A percentile compares a stretch with the other conserved stretches of the same genome.
Conservation (phyloP, 1,284 basidiomycete genomes). For the Trametes polyzona region DNA sequence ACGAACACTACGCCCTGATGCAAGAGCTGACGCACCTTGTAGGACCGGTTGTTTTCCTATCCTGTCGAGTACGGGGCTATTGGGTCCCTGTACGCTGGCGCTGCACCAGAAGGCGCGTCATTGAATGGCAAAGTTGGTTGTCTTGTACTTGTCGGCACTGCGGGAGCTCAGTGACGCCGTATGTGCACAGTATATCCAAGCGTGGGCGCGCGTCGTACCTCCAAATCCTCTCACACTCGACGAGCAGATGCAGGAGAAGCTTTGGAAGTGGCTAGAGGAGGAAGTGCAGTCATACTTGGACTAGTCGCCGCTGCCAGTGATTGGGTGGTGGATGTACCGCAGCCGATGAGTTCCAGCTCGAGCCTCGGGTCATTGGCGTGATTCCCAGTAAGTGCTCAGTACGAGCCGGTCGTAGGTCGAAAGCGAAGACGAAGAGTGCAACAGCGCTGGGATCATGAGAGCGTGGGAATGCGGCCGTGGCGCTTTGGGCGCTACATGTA, state of each 20-base stretch:
- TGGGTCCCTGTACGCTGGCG: conserved; percentile 34
- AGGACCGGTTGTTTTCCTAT: conserved; percentile 2
- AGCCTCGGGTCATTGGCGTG: too few species aligned
- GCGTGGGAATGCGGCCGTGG: too few species aligned
- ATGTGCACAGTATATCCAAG: conserved; percentile 37
- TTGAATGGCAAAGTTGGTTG: conserved; percentile 34
- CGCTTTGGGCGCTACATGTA: too few species aligned
- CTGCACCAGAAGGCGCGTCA: conserved; percentile 25
- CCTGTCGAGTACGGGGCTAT: conserved; percentile 20
- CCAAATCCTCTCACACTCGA: conserved; percentile 33
- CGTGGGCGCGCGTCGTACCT: conserved; percentile 39
- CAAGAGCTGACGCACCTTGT: not conserved
- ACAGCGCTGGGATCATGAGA: too few species aligned
- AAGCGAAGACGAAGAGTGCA: too few species aligned
- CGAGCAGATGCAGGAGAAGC: conserved; percentile 32
- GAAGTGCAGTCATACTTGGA: conserved; percentile 30
- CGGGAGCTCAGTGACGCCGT: not conserved
- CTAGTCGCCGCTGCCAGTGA: not conserved
- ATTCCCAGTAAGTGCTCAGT: too few species aligned
- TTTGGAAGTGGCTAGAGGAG: conserved; percentile 45
- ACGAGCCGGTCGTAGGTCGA: too few species aligned
- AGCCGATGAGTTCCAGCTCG: too few species aligned
- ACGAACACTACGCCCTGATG: too few species aligned
- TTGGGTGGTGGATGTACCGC: not conserved
- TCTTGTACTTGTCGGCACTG: not conserved